Conservation (phyloP, 257 asterid species). For the Solanum chilense region DNA sequence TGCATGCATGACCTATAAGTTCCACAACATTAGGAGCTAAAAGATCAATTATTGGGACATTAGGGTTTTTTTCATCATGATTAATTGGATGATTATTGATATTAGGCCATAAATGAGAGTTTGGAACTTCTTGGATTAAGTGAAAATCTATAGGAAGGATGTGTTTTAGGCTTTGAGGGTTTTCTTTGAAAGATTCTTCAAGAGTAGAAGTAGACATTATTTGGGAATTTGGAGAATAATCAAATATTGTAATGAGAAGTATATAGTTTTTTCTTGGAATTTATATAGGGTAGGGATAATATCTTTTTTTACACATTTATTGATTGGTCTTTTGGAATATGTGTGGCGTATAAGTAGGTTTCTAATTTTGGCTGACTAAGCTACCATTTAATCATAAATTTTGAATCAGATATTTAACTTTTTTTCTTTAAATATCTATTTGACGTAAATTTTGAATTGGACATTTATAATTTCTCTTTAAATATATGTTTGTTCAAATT, state of each 20-base stretch:
- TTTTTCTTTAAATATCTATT: not conserved
- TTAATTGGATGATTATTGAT: not conserved
- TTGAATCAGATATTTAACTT: not conserved
- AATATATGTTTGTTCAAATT: not conserved
- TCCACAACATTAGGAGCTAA: conserved; percentile 31
- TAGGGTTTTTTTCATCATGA: not conserved
- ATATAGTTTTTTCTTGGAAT: not conserved
- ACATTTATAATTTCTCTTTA: not conserved
- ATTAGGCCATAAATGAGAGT: conserved; percentile 48
- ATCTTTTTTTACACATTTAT: not conserved
- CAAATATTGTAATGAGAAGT: not conserved
- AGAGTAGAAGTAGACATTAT: conserved; percentile 31
- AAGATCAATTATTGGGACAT: conserved; percentile 40
- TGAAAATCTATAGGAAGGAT: conserved; percentile 59
- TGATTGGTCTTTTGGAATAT: not conserved
- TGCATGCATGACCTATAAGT: conserved; percentile 45
- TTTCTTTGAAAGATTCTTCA: conserved; percentile 37
- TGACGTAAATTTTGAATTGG: not conserved
- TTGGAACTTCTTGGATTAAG: conserved; percentile 34
- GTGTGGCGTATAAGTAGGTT: not conserved
- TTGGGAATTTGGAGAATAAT: not conserved
- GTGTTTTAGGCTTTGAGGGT: conserved; percentile 26
- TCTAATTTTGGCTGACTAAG: not conserved
- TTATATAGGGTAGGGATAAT: not conserved
- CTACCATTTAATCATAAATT: not conserved